These are phyloP conservation scores for Paramarasmius palmivorus DNA, from an alignment of 1,284 basidiomycete species.

Conservation along the genomic window DNA sequence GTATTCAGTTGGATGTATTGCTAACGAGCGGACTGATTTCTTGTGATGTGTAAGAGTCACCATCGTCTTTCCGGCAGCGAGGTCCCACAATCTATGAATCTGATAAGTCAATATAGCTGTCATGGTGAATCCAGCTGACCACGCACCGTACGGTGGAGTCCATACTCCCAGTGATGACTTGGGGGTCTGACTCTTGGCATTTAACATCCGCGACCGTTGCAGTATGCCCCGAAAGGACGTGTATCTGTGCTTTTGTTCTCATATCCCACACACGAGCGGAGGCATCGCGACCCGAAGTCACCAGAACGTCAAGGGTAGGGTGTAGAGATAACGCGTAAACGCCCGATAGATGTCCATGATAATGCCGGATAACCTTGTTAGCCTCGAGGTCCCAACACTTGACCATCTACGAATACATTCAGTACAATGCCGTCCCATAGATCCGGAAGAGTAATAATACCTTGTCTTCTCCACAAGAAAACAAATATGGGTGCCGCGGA, in stretches of 20 bases:
- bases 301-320: constrained; percentile 93
- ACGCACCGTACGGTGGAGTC: constrained; percentile 89
- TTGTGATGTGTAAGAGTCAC: constrained; percentile 97
- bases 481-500: constrained; percentile 92
- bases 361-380: constrained; percentile 98
- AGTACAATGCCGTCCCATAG: not conserved
- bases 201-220: constrained; percentile 93
- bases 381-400: constrained; percentile 99
- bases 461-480: constrained; percentile 98
- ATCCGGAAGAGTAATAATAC: constrained; percentile 34
- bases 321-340: constrained; percentile 92
- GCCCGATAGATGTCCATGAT: constrained; percentile 96
- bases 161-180: constrained; percentile 98
- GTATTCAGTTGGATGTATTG: constrained; percentile 95
- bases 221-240: constrained; percentile 91
- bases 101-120: constrained; percentile 3
- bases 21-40: constrained; percentile 92
- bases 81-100: constrained; percentile 82
- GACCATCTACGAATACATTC: constrained; percentile 72
- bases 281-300: constrained; percentile 94
- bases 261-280: constrained; percentile 99
- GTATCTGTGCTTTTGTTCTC: constrained; percentile 95
- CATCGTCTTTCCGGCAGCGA: constrained; percentile 98
- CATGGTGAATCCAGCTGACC: not conserved
- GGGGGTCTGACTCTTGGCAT: constrained; percentile 95